These are phyloP conservation scores for Cystobasidium slooffiae DNA, from an alignment of 1,284 basidiomycete genomes.

Conservation along the genomic window DNA sequence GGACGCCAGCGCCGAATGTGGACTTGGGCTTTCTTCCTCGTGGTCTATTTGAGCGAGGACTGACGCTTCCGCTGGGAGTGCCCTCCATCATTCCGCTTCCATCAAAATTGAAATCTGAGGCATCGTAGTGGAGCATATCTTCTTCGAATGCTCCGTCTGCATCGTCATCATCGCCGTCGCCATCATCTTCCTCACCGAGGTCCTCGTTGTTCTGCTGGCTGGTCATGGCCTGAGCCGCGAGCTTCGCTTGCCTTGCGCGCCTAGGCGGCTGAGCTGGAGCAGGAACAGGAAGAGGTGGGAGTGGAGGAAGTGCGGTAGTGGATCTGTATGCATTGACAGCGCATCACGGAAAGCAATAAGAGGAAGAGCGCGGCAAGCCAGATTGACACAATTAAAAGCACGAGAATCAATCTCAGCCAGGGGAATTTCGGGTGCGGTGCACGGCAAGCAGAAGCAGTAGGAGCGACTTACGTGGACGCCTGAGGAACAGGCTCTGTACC, in stretches of 20 bases:
- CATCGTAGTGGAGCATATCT: slow-evolving; percentile 26
- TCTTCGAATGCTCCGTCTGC: slow-evolving; percentile 35
- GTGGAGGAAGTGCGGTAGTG: slow-evolving; percentile 33
- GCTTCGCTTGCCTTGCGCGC: slow-evolving; percentile 21
- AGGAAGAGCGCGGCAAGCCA: too few species aligned
- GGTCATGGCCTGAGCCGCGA: slow-evolving; percentile 15
- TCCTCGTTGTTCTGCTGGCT: slow-evolving; percentile 25
- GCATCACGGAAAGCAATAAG: not conserved
- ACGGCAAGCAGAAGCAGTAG: not conserved
- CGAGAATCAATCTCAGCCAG: not conserved
- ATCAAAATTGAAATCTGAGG: slow-evolving; percentile 6
- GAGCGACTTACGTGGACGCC: slow-evolving; percentile 37
- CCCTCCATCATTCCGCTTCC: slow-evolving; percentile 13
- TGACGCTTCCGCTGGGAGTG: slow-evolving; percentile 23
- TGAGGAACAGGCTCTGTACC: slow-evolving; percentile 6
- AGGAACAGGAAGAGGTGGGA: slow-evolving; percentile 34
- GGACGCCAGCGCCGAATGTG: slow-evolving; percentile 26
- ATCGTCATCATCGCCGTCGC: slow-evolving; percentile 30
- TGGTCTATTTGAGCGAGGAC: slow-evolving; percentile 26
- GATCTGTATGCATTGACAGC: slow-evolving; percentile 11
- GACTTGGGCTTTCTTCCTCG: slow-evolving; percentile 40
- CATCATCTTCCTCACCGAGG: slow-evolving; percentile 42
- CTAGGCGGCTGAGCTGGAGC: slow-evolving; percentile 29
- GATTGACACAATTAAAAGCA: too few species aligned
- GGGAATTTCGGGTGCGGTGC: not conserved